Evolutionary conservation across 305 asterid species (phyloP).

Genomic region (Fraxinus floribunda): DNA sequence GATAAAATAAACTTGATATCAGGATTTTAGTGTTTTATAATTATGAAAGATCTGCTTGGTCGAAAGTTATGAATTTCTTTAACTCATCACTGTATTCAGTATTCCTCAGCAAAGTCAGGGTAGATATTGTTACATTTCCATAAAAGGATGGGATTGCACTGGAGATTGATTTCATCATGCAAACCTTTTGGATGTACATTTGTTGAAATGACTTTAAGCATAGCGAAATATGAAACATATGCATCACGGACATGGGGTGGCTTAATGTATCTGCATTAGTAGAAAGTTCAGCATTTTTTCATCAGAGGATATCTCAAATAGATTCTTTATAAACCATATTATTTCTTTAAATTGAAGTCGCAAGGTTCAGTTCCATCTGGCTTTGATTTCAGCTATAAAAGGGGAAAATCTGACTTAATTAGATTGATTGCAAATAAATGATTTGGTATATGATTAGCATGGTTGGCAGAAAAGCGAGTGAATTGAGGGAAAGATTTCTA

Average conservation of each 20-base stretch:
- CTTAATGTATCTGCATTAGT: neutral
- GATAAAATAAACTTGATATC: conserved; percentile 17
- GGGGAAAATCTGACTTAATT: neutral
- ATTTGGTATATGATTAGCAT: neutral
- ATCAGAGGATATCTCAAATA: neutral
- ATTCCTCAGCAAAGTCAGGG: neutral
- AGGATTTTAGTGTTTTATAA: conserved; percentile 10
- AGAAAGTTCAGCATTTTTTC: neutral
- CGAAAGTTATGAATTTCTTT: conserved; percentile 3
- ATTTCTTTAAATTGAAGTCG: neutral
- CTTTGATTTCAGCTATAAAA: neutral
- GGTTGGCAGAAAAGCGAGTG: neutral
- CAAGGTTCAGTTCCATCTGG: neutral
- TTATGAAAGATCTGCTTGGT: conserved; percentile 4
- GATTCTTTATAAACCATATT: neutral
- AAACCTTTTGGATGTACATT: conserved; percentile 6
- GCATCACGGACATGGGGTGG: neutral
- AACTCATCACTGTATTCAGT: neutral
- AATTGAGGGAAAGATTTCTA: neutral
- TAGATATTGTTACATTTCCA: conserved; percentile 16
- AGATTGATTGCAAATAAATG: conserved; percentile 1
- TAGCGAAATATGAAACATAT: neutral
- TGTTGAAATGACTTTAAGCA: conserved; percentile 17
- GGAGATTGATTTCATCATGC: neutral
- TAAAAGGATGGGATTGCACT: conserved; percentile 6